Evolutionary conservation across 129 eudicot genomes (phyloP), one percentile per base, ranked within the genome.

Genomic region (Arctium minus): DNA sequence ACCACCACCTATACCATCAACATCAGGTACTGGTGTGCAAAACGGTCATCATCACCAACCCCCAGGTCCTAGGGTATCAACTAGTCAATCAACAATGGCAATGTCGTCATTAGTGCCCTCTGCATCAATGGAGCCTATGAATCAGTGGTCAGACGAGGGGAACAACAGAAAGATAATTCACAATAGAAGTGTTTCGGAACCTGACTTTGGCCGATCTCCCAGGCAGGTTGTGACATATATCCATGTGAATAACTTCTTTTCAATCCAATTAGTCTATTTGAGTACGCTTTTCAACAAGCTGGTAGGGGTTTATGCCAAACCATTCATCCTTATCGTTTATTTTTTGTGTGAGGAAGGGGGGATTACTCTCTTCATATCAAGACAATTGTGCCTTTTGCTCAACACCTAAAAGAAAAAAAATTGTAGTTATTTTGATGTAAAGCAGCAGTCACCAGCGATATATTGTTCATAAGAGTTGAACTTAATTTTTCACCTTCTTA

Each of bases 21-120:
- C 86, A 68, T 70, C 92, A 12, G 83, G 77, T 60, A 75, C 87
- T 56, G 36, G 70, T 79, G 62, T 65, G n/a, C 93, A 89, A 50
- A 85, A 37, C 78, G 97, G 88, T 22, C 81, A 87, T 79, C 35
- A 83, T 83, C 78, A 79, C 79, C 97, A 92, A 80, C 75, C 94
- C 71, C 15, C 68, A 15, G 91, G 89, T 1, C 87, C 94, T 15
- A 89, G 96, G 73, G 97, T 96, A 76, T 87, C 89, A 22, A 72
- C 90, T 37, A 96, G 94, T 83, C 99, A 96, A 73, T 96, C 99
- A 75, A 90, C 97, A 44, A 87, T 91, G 93, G 97, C 94, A n/a
- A 93, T 93, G 93, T 86, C 97, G 1, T 88, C 99, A 70, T 86
- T 96, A 79, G 77, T 88, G 33, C 97, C 98, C 79, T 91, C 99